These are phyloP conservation scores for Boletus pseudo-olivaceus DNA, from an alignment of 768 basidiomycete species.

Conservation along the genomic window DNA sequence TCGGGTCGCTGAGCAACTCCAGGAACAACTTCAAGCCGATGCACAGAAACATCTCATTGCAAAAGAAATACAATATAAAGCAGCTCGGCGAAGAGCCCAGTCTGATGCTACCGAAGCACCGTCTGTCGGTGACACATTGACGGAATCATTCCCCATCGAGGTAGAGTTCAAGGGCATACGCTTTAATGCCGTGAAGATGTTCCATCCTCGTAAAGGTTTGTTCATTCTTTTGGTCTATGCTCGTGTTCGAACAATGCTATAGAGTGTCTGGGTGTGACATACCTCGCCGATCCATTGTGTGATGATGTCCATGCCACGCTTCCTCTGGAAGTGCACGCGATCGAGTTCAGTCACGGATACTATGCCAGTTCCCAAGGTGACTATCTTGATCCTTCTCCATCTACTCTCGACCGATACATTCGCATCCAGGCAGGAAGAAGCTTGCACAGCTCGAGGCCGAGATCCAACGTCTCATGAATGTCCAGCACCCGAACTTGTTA, in stretches of 20 bases:
- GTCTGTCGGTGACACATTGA: slow-evolving; percentile 44
- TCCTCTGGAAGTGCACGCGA: slow-evolving; percentile 64
- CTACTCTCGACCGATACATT: neutral
- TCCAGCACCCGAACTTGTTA: slow-evolving; percentile 66
- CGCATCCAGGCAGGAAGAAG: slow-evolving; percentile 56
- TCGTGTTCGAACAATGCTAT: neutral
- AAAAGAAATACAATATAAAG: slow-evolving; percentile 48
- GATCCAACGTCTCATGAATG: slow-evolving; percentile 52
- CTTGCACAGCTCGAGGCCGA: slow-evolving; percentile 64
- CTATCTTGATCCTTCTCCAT: neutral
- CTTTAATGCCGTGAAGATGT: slow-evolving; percentile 67
- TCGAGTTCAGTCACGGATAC: slow-evolving; percentile 65
- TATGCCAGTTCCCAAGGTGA: slow-evolving; percentile 64
- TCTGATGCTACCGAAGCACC: slow-evolving; percentile 72
- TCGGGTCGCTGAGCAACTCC: slow-evolving; percentile 54
- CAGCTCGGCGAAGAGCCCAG: slow-evolving; percentile 57
- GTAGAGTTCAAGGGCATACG: slow-evolving; percentile 55
- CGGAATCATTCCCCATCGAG: slow-evolving; percentile 57
- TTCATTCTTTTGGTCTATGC: slow-evolving; percentile 1
- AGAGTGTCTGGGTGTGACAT: slow-evolving; percentile 66
- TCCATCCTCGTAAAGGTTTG: slow-evolving; percentile 67
- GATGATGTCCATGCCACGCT: slow-evolving; percentile 57
- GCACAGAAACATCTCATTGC: slow-evolving; percentile 48
- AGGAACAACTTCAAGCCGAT: slow-evolving; percentile 65
- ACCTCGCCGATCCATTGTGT: slow-evolving; percentile 72